Evolutionary conservation across 257 asterid genomes (phyloP), one percentile per base, ranked within the genome.

Genomic region (Solanum medicagineum): DNA sequence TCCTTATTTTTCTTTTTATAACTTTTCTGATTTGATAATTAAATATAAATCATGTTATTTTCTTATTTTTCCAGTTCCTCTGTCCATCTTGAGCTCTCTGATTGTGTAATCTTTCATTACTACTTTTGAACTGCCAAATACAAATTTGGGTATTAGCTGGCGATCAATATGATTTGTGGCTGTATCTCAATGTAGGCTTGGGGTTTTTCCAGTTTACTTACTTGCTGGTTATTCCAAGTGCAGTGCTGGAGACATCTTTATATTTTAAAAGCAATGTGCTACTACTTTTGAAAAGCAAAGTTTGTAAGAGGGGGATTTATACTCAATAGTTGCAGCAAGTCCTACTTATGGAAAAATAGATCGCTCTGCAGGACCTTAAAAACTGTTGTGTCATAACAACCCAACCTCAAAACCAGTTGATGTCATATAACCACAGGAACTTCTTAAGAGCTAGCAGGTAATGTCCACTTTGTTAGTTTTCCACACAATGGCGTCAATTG

Each of bases 1-100:
- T 86, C 57, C 92, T 84, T 66, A 81, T 87, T n/a, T 70, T 79
- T 88, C 70, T 88, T 81, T 32, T 69, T 69, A 3, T 19, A 19
- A 36, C 51, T 53, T 8, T 26, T 77, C 65, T 77, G 45, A 77
- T 53, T 51, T 51, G 65, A 53, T 77, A 17, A 77, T 51, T 26
- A 26, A 62, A 53, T 77, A 10, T 53, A 54, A 53, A 53, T 17
- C 24, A 51, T 17, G 24, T 51, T 26, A 16, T 53, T 29, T 77
- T 77, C 49, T 77, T 26, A 26, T 53, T 29, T 51, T 54, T 47
- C 81, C n/a, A 45, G 65, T 77, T 77, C 59, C 83, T 51, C 80
- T 44, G 55, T 73, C 63, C 26, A 53, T 51, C 51, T 53, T 53
- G 26, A 51, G 65, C 45, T 9, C 65, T 26, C 65, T 51, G 83